phyloP scores from a whole-genome alignment of 257 asterid genomes.

The Scutellaria baicalensis region DNA sequence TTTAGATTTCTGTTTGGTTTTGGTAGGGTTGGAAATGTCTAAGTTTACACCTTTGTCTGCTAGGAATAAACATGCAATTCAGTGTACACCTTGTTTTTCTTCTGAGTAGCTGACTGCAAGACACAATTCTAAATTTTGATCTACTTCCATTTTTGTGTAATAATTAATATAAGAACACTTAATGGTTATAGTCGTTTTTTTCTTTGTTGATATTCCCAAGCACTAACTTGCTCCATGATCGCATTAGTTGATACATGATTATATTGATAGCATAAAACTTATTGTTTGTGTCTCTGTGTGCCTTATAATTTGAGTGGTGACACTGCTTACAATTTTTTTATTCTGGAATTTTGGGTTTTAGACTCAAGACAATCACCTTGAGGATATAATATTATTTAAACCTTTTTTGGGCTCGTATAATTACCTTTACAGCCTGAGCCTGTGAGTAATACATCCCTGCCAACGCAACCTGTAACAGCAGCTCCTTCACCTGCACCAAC shows the following conservation, averaged over 20 bases:
- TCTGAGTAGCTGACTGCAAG: background rate
- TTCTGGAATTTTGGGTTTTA: background rate
- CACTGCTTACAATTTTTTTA: background rate
- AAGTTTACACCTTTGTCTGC: background rate
- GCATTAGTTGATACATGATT: background rate
- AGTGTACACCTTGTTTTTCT: background rate
- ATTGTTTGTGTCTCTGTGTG: background rate
- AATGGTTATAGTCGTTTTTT: background rate
- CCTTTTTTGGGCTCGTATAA: slow-evolving; percentile 13
- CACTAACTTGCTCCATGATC: background rate
- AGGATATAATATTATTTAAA: background rate
- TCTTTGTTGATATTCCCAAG: background rate
- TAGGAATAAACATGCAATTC: background rate
- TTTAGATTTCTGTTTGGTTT: background rate
- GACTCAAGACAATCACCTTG: background rate
- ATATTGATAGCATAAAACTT: background rate
- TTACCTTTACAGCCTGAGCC: slow-evolving; percentile 40
- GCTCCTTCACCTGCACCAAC: slow-evolving; percentile 47
- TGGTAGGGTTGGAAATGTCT: background rate
- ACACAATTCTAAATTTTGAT: background rate
- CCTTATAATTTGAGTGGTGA: background rate
- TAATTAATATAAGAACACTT: background rate
- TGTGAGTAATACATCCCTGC: slow-evolving; percentile 41
- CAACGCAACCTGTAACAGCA: slow-evolving; percentile 53
- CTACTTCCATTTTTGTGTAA: background rate